Evolutionary conservation across 192 early-diverging fungal species (phyloP), one percentile per base, ranked within the genome.

Genomic region (Anaeromyces robustus): DNA sequence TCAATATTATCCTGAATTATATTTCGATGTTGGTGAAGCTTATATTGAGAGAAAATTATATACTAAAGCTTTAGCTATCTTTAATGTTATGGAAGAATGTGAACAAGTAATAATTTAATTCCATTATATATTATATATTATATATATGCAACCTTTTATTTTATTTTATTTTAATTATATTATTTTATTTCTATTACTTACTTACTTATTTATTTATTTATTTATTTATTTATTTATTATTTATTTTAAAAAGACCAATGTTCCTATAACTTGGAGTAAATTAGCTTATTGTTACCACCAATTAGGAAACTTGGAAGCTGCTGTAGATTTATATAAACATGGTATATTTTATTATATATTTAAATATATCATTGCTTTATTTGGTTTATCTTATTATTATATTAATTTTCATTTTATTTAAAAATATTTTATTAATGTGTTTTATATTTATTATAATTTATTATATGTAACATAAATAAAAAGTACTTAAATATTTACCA

Each of bases 1-100:
- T 29, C 86, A 88, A 5, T 80, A 86, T 14, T 94, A 92, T 82
- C 80, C 88, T 3, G 92, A 95, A 82, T 84, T 94, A 17, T 93
- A 92, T 79, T 87, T 92, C 77, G 92, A 95, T 79, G 89, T 95
- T 19, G 92, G 88, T 7, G 92, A 94, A 29, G 90, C 92, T 12
- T 95, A 92, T 80, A 87, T 93, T 79, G 88, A 88, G 39, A 87
- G 86, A 39, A 81, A 88, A 30, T 87, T 91, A 85, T 92, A 89
- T 83, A 85, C 87, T 19, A 82, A 84, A n/a, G 95, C 94, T 7
- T 83, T 94, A 30, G 84, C 81, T 29, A 85, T 93, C 32, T 89
- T 92, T 84, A 81, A 89, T 77, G 29, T 77, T 77, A 79, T 79
- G 80, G 80, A 79, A 86, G 43, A 32, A 32, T 32, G 84, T 86